phyloP scores from a whole-genome alignment of 1,139 yeast genomes.

The Geotrichum macrosporum region DNA sequence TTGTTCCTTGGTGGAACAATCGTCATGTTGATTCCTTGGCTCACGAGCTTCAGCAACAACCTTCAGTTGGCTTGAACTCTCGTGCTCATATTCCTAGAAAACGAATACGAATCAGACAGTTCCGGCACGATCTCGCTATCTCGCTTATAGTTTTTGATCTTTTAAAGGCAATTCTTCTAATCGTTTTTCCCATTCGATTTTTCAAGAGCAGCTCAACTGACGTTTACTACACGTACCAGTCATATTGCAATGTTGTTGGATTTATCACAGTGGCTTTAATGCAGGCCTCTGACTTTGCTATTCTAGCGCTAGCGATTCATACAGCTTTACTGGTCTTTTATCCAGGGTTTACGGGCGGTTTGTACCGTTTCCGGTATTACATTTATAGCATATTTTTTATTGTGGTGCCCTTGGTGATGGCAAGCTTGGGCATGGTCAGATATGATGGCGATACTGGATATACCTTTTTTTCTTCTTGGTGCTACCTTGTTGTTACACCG shows the following conservation, averaged over 20 bases:
- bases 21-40: not conserved
- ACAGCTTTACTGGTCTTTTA: conserved; percentile 61
- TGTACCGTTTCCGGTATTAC: conserved; percentile 51
- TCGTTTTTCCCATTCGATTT: conserved; percentile 63
- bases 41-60: not conserved
- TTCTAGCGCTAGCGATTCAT: conserved; percentile 73
- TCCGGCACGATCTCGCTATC: conserved; percentile 66
- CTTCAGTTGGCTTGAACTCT: not conserved
- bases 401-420: conserved; percentile 57
- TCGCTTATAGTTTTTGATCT: conserved; percentile 69
- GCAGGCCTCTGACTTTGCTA: conserved; percentile 55
- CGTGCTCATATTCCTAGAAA: not conserved
- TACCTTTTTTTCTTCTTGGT: conserved; percentile 55
- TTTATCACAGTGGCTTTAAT: conserved; percentile 66
- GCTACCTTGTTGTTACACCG: conserved; percentile 68
- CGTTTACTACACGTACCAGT: too few species aligned
- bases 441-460: conserved; percentile 27
- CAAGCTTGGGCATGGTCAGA: conserved; percentile 64
- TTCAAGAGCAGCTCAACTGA: too few species aligned
- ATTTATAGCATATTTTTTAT: conserved; percentile 53
- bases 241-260: conserved; percentile 65
- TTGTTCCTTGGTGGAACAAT: conserved; percentile 13
- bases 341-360: conserved; percentile 41
- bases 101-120: conserved; percentile 39
- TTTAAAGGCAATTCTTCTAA: conserved; percentile 59